Evolutionary conservation across 169 alveolate genomes (phyloP), one percentile per base, ranked within the genome.

Genomic region (Fabrea salina): DNA sequence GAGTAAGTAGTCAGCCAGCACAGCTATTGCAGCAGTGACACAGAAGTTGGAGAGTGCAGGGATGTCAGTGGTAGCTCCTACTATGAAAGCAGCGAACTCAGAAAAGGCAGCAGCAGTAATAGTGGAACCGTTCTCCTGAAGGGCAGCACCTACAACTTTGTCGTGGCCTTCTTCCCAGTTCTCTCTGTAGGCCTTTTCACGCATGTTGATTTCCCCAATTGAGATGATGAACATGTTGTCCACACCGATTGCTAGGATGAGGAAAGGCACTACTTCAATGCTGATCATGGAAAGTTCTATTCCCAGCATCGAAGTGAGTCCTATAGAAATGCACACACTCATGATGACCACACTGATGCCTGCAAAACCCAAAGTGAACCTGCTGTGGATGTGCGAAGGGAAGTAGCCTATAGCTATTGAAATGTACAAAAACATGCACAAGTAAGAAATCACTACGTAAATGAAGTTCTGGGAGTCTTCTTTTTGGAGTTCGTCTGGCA

Each of bases 221-320:
- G 91, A 80, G 25, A 92, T 92, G 61, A 92, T 87, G 67, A 89
- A 92, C 96, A 92, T 92, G 74, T 92, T 92, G 72, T 92, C 96
- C 50, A 92, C 94, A 22, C 94, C 96, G 67, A 92, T 92, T 43
- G 94, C 94, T 53, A 92, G 59, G 47, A 92, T 87, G 30, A 92
- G 64, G 67, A 92, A 89, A n/a, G 96, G 96, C 33, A 92, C 92
- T 80, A 92, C 96, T 75, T 91, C 93, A 51, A 83, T 75, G 25
- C 91, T 82, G 35, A 92, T 89, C 89, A 89, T 76, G 56, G 89
- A 82, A 70, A 87, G 61, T 5, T 88, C 89, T n/a, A 87, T 61
- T 11, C 85, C 88, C 13, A 82, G 40, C 33, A 77, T 80, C 13
- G 93, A 82, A 7, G 90, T 86, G 57, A 86, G 81, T 27, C 94